A percentile compares a stretch with the other conserved stretches of the same genome.
Conservation (phyloP, 768 basidiomycete species). For the Lepiota brunneoincarnata region DNA sequence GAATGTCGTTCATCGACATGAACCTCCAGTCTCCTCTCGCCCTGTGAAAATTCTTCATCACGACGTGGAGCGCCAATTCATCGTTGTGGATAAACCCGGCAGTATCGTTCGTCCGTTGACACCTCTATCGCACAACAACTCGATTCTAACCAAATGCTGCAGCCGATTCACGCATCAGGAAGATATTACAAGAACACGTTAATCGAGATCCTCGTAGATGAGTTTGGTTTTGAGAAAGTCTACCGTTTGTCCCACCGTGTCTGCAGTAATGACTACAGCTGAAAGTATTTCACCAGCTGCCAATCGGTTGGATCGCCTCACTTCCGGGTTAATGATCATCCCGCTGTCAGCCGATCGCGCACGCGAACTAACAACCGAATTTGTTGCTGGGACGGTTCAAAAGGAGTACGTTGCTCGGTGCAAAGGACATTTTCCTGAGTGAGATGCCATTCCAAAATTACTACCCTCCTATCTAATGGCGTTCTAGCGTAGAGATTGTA, state of each 20-base stretch:
- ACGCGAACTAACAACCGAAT: conserved; percentile 72
- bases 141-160: conserved; percentile 15
- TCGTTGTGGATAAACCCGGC: conserved; percentile 96
- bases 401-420: conserved; percentile 95
- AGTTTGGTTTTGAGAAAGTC: conserved; percentile 78
- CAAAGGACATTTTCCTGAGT: conserved; percentile 84
- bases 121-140: not conserved
- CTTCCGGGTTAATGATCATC: conserved; percentile 93
- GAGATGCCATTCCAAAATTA: conserved; percentile 22
- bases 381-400: conserved; percentile 73
- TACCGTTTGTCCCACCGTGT: conserved; percentile 60
- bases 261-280: not conserved
- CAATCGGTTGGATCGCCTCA: conserved; percentile 91
- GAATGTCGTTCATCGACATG: conserved; percentile 94
- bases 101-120: conserved; percentile 72
- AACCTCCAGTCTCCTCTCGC: conserved; percentile 87
- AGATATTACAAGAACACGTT: conserved; percentile 88
- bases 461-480: not conserved
- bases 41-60: conserved; percentile 78
- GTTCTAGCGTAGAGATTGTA: conserved; percentile 65
- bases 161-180: conserved; percentile 93
- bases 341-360: conserved; percentile 73
- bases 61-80: conserved; percentile 76
- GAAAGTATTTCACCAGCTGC: conserved; percentile 57
- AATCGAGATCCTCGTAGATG: conserved; percentile 79